phyloP scores from a whole-genome alignment of 164 flowering plant species.

The Magnolia kwangsiensis region DNA sequence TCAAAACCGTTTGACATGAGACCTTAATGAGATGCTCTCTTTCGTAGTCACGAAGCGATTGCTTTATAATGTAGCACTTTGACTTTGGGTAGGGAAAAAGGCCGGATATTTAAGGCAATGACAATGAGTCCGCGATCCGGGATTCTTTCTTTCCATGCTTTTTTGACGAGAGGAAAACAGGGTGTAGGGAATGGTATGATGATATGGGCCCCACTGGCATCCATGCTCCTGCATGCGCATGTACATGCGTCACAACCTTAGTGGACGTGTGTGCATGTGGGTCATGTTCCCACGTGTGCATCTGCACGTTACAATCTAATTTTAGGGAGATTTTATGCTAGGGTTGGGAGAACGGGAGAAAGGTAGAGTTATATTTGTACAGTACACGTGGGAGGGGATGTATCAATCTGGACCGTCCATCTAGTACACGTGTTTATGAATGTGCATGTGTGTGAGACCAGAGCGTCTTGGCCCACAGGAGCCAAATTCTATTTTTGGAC shows the following conservation, averaged over 20 bases:
- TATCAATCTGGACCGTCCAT: too few species aligned
- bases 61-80: constrained; percentile 5
- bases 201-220: not conserved
- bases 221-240: not conserved
- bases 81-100: constrained; percentile 6
- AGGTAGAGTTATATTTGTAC: too few species aligned
- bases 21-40: not conserved
- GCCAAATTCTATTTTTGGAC: too few species aligned
- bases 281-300: too few species aligned
- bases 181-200: not conserved
- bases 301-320: too few species aligned
- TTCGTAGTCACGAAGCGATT: constrained; percentile 4
- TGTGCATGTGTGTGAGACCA: too few species aligned
- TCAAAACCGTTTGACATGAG: too few species aligned
- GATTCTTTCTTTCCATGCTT: not conserved
- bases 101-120: not conserved
- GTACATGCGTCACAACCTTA: not conserved
- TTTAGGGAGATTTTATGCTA: too few species aligned
- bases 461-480: too few species aligned
- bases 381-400: too few species aligned
- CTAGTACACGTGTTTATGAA: too few species aligned
- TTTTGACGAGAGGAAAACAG: not conserved
- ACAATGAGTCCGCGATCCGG: not conserved
- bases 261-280: not conserved
- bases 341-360: too few species aligned